These are phyloP conservation scores for Tetrapisispora arboricola DNA, from an alignment of 805 yeast genomes.

Conservation along the genomic window DNA sequence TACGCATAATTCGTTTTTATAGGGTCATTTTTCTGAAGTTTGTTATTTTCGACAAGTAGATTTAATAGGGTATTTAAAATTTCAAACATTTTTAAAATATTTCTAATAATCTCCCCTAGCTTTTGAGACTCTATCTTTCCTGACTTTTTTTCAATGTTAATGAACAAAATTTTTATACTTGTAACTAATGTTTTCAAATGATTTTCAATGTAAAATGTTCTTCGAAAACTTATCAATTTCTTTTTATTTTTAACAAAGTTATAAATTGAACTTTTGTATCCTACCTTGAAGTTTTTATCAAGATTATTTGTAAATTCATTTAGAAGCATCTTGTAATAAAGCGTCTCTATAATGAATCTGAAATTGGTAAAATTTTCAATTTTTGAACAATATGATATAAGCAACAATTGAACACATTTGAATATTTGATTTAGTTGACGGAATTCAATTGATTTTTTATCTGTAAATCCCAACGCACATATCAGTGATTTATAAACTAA, in stretches of 20 bases:
- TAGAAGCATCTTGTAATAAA: not conserved
- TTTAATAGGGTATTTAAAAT: not conserved
- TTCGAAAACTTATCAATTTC: not conserved
- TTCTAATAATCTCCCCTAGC: not conserved
- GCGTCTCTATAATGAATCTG: not conserved
- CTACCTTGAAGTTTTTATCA: not conserved
- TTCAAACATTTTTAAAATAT: not conserved
- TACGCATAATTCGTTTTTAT: not conserved
- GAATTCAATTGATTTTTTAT: constrained; percentile 1
- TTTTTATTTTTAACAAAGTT: not conserved
- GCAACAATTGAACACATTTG: constrained; percentile 13
- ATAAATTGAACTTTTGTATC: not conserved
- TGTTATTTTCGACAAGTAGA: not conserved
- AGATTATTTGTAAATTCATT: not conserved
- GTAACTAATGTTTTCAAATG: not conserved
- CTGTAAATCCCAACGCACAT: not conserved
- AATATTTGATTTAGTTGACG: constrained; percentile 3
- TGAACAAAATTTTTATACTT: not conserved
- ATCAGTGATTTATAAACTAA: constrained; percentile 11
- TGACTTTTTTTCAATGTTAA: not conserved
- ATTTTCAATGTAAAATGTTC: not conserved
- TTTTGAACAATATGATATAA: constrained; percentile 13
- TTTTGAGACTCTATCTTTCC: not conserved
- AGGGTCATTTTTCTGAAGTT: not conserved
- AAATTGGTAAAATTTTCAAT: not conserved